Conservation (phyloP, 805 yeast species). For the Candida maltosa region DNA sequence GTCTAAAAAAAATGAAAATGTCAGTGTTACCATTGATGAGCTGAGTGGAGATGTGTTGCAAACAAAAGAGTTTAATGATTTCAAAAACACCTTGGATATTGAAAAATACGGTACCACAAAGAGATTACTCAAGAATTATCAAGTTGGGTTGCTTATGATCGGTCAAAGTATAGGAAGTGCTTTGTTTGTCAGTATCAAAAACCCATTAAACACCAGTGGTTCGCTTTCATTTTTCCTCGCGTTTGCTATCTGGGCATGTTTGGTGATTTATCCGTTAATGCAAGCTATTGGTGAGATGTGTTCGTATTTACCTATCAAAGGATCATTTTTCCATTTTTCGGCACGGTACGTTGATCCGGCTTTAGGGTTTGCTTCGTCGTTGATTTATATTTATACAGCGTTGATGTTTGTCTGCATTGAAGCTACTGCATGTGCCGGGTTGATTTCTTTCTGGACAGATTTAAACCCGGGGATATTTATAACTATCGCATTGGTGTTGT, state of each 20-base stretch:
- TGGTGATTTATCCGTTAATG: slow-evolving; percentile 34
- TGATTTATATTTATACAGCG: slow-evolving; percentile 31
- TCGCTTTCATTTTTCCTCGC: slow-evolving; percentile 33
- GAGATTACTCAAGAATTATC: slow-evolving; percentile 26
- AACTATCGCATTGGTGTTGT: slow-evolving; percentile 23
- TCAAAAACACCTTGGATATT: slow-evolving; percentile 23
- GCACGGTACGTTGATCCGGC: slow-evolving; percentile 36
- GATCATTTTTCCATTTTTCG: slow-evolving; percentile 31
- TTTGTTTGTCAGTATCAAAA: slow-evolving; percentile 27
- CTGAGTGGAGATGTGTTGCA: not conserved
- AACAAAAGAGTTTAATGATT: slow-evolving; percentile 15
- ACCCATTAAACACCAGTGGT: slow-evolving; percentile 30
- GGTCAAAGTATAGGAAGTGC: slow-evolving; percentile 37
- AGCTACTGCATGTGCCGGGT: slow-evolving; percentile 28
- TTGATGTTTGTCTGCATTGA: slow-evolving; percentile 33
- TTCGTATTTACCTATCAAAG: slow-evolving; percentile 32
- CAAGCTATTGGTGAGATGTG: slow-evolving; percentile 37
- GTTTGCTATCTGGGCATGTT: slow-evolving; percentile 25
- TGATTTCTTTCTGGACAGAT: slow-evolving; percentile 28
- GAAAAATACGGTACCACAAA: slow-evolving; percentile 28
- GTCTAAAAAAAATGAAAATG: too few relatives aligned
- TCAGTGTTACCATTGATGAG: too few relatives aligned
- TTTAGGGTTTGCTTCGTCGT: slow-evolving; percentile 30
- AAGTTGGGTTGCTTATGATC: slow-evolving; percentile 32
- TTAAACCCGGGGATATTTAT: slow-evolving; percentile 31